phyloP scores from a whole-genome alignment of 208 protist species.

The Naegleria gruberi region DNA sequence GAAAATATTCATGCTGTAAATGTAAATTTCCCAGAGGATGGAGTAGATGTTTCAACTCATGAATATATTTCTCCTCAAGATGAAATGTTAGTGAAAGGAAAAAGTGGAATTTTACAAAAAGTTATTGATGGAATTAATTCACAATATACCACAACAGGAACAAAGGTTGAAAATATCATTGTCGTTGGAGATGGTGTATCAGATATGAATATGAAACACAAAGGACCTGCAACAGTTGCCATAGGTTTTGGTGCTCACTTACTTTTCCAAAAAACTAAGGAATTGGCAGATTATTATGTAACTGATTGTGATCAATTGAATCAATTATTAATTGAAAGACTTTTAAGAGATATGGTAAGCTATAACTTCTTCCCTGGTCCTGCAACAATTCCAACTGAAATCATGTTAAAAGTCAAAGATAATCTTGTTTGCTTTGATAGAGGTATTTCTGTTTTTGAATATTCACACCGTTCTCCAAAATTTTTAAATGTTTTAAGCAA shows the following conservation, averaged over 20 bases:
- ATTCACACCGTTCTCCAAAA: conserved; percentile 50
- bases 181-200: conserved; percentile 17
- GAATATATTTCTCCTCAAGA: not conserved
- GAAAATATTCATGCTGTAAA: not conserved
- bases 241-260: conserved; percentile 2
- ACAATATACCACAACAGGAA: not conserved
- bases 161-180: not conserved
- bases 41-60: not conserved
- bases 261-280: conserved; percentile 6
- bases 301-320: not conserved
- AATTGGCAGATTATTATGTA: conserved; percentile 12
- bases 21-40: not conserved
- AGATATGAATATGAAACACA: conserved; percentile 6
- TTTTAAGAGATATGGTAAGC: not conserved
- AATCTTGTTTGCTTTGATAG: conserved; percentile 52
- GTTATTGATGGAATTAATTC: not conserved
- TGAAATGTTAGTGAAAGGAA: not conserved
- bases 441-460: conserved; percentile 62
- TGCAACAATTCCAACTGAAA: conserved; percentile 47
- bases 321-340: not conserved
- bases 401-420: conserved; percentile 44
- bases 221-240: not conserved
- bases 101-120: not conserved
- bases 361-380: conserved; percentile 68
- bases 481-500: conserved; percentile 44